phyloP scores from a whole-genome alignment of 345 rosid species.

The Lagerstroemia speciosa region DNA sequence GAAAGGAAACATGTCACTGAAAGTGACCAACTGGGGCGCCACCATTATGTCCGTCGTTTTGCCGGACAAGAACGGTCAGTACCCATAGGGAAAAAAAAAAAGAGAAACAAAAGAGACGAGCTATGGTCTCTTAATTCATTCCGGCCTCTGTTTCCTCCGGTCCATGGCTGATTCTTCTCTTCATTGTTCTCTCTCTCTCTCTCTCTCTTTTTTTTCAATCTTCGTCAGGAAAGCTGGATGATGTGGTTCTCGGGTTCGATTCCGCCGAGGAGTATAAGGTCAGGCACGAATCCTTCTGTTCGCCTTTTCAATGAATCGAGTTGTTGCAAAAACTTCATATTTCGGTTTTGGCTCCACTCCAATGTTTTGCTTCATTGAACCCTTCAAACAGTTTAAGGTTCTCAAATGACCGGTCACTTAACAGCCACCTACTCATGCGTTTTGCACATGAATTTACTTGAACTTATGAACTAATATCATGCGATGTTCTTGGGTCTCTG shows the following conservation, averaged over 20 bases:
- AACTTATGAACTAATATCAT: too few relatives aligned
- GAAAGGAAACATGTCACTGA: conserved; percentile 53
- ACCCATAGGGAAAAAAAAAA: too few relatives aligned
- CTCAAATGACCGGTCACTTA: too few relatives aligned
- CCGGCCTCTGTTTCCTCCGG: not conserved
- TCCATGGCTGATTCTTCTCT: not conserved
- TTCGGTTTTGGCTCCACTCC: not conserved
- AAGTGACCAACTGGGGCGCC: conserved; percentile 87
- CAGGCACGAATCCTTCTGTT: not conserved
- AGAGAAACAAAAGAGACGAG: too few relatives aligned
- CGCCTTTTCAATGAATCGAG: not conserved
- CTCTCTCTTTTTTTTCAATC: conserved; percentile 8
- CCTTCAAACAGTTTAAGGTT: not conserved
- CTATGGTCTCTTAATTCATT: not conserved
- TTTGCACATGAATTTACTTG: too few relatives aligned
- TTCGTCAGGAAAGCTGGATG: conserved; percentile 55
- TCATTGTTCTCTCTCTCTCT: not conserved
- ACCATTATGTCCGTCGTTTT: conserved; percentile 52
- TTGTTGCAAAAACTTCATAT: not conserved
- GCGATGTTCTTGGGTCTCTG: too few relatives aligned
- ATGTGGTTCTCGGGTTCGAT: conserved; percentile 75
- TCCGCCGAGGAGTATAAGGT: conserved; percentile 55
- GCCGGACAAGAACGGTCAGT: conserved; percentile 81
- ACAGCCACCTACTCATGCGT: too few relatives aligned
- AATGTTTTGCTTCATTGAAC: not conserved